phyloP scores from a whole-genome alignment of 2,329 filamentous ascomycete species.

The Colletotrichum acutatum region DNA sequence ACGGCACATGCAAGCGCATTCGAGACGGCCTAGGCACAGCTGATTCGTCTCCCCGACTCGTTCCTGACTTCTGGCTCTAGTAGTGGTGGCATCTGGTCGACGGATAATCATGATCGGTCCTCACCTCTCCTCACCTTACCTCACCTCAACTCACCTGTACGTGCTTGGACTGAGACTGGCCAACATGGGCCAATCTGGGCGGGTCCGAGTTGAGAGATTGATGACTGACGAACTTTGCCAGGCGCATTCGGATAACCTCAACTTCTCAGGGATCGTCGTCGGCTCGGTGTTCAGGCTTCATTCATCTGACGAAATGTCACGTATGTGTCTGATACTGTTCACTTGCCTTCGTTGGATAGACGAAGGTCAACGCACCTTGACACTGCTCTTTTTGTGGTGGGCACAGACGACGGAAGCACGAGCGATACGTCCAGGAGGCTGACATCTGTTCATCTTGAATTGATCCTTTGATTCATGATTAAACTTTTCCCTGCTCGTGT shows the following conservation, averaged over 20 bases:
- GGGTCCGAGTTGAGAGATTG: neutral
- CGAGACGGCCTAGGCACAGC: neutral
- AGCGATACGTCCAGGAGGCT: neutral
- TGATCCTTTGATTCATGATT: too few species aligned
- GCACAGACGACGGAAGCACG: constrained; percentile 4
- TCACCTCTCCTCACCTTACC: too few species aligned
- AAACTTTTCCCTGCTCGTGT: too few species aligned
- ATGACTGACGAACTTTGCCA: neutral
- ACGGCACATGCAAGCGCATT: neutral
- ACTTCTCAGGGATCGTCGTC: neutral
- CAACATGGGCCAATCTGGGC: neutral
- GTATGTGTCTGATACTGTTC: neutral
- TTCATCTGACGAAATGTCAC: neutral
- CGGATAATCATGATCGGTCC: neutral
- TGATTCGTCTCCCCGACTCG: neutral
- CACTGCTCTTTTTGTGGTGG: neutral
- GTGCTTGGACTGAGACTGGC: neutral
- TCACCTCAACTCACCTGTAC: too few species aligned
- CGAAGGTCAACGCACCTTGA: constrained; percentile 5
- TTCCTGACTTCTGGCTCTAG: neutral
- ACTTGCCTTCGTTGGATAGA: neutral
- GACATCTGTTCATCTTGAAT: neutral
- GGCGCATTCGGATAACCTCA: constrained; percentile 15
- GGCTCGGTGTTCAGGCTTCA: neutral
- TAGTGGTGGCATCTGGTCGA: neutral